These are phyloP conservation scores for Angophora floribunda DNA, from an alignment of 345 rosid genomes.

Conservation along the genomic window DNA sequence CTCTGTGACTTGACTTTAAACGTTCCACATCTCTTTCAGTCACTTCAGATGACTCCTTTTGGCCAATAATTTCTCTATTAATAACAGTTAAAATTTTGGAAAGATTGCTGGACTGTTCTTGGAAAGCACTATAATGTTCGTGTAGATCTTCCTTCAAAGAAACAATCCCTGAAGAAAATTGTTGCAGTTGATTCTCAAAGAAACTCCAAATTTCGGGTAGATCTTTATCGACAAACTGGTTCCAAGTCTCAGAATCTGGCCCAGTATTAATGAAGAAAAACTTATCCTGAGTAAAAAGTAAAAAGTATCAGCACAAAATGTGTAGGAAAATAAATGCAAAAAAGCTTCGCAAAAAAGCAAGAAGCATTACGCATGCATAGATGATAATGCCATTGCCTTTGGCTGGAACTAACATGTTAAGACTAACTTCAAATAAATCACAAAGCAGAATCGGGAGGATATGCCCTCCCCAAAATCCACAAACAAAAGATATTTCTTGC, in stretches of 20 bases:
- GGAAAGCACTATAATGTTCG: constrained; percentile 37
- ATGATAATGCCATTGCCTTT: background rate
- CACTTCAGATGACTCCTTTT: constrained; percentile 26
- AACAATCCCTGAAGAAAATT: constrained; percentile 25
- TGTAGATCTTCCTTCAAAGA: constrained; percentile 34
- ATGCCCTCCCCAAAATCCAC: background rate
- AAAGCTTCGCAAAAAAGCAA: background rate
- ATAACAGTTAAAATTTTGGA: constrained; percentile 28
- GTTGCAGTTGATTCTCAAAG: constrained; percentile 42
- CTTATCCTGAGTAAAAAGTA: constrained; percentile 24
- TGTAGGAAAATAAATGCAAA: background rate
- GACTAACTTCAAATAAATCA: background rate
- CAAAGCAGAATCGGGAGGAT: background rate
- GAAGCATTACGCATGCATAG: background rate
- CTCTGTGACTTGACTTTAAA: constrained; percentile 29
- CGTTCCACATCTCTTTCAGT: constrained; percentile 29
- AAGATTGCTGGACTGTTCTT: constrained; percentile 36
- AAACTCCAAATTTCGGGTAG: constrained; percentile 28
- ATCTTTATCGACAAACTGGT: constrained; percentile 27
- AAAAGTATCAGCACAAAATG: background rate
- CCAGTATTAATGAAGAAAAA: constrained; percentile 21
- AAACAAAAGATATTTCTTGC: background rate
- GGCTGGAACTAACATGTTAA: background rate
- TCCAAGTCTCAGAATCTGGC: constrained; percentile 22
- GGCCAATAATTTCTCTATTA: constrained; percentile 19